Percentiles rank a stretch among this genome's conserved stretches.
Evolutionary conservation across 306 rosid genomes (phyloP).

Genomic region (Oemleria cerasiformis): DNA sequence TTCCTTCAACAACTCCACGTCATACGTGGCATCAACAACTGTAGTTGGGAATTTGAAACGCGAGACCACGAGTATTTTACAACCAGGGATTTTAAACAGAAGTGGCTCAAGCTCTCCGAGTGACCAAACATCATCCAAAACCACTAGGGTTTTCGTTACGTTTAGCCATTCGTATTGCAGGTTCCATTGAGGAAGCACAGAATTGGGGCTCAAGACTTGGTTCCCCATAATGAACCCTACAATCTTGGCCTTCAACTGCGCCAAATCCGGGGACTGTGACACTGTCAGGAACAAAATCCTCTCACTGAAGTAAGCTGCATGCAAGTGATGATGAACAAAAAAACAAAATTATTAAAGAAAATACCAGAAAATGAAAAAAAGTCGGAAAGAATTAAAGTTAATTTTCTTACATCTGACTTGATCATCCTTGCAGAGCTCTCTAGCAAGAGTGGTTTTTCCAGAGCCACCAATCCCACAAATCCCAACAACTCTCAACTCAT

Average conservation of each 20-base stretch:
- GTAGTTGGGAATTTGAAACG: conserved; percentile 49
- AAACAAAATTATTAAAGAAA: not conserved
- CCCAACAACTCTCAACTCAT: conserved; percentile 52
- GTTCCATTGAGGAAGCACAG: conserved; percentile 45
- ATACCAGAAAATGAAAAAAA: not conserved
- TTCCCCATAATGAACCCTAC: conserved; percentile 64
- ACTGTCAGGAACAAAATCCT: conserved; percentile 78
- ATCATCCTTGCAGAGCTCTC: conserved; percentile 63
- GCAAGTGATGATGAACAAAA: not conserved
- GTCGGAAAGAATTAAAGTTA: not conserved
- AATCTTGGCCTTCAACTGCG: conserved; percentile 54
- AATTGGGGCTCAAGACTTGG: conserved; percentile 30
- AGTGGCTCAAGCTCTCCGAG: conserved; percentile 49
- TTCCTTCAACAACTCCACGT: conserved; percentile 65
- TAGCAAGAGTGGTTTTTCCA: conserved; percentile 87
- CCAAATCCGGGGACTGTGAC: conserved; percentile 82
- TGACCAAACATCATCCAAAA: conserved; percentile 88
- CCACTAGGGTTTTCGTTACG: conserved; percentile 47
- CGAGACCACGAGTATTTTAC: conserved; percentile 71
- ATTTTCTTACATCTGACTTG: conserved; percentile 62
- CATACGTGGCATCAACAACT: conserved; percentile 39
- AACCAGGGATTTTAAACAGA: conserved; percentile 53
- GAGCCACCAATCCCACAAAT: conserved; percentile 89
- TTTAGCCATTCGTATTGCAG: conserved; percentile 37
- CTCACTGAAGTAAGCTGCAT: conserved; percentile 59